phyloP scores from a whole-genome alignment of 352 stramenopile genomes.

The Globisporangium paddicum region DNA sequence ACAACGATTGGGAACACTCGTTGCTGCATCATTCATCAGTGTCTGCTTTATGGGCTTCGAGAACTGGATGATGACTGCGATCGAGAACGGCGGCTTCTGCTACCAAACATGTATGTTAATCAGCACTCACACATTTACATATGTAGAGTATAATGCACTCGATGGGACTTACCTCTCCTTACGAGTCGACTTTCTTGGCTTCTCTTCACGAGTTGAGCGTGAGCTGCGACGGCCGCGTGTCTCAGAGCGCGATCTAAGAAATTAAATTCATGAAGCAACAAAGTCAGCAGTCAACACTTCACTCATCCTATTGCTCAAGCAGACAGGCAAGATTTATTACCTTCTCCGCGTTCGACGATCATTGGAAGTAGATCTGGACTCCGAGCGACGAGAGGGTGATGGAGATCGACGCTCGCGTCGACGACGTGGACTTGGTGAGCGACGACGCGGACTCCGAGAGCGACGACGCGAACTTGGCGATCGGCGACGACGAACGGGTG shows the following conservation, averaged over 20 bases:
- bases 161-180: constrained; percentile 3
- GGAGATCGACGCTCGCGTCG: constrained; percentile 18
- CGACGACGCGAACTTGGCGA: constrained; percentile 15
- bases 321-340: background rate
- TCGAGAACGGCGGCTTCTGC: constrained; percentile 3
- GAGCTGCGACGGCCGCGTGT: constrained; percentile 10
- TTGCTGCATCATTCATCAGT: background rate
- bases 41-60: background rate
- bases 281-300: background rate
- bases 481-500: constrained; percentile 15
- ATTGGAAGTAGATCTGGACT: constrained; percentile 10
- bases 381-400: constrained; percentile 13
- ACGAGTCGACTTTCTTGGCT: constrained; percentile 1
- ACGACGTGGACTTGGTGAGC: constrained; percentile 7
- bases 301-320: background rate
- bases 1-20: background rate
- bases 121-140: too few relatives aligned
- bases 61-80: constrained; percentile 4
- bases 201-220: constrained; percentile 14
- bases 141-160: too few relatives aligned
- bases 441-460: background rate
- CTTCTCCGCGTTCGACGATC: constrained; percentile 2
- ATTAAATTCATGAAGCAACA: background rate
- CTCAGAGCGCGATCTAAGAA: constrained; percentile 5
- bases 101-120: background rate